phyloP scores from a whole-genome alignment of 2,329 filamentous ascomycete genomes.

The Trichoderma harzianum region DNA sequence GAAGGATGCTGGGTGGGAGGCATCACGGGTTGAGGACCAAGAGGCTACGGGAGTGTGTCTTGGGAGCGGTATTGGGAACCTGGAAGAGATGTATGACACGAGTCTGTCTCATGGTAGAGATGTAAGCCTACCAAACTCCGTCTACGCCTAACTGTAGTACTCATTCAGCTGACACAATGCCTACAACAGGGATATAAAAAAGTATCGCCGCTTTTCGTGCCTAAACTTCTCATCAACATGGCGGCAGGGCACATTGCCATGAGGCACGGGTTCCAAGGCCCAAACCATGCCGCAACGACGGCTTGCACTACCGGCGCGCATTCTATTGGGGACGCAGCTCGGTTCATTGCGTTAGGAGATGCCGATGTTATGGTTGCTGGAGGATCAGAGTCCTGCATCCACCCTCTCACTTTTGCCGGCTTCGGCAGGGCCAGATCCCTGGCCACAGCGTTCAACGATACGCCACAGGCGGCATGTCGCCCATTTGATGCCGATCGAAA shows the following conservation, averaged over 20 bases:
- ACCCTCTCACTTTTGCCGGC: constrained; percentile 87
- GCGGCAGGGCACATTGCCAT: constrained; percentile 94
- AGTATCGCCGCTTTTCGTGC: constrained; percentile 90
- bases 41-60: constrained; percentile 86
- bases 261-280: constrained; percentile 82
- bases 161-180: not conserved
- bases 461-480: constrained; percentile 68
- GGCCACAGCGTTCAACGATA: constrained; percentile 74
- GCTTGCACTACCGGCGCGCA: constrained; percentile 96
- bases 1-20: constrained; percentile 74
- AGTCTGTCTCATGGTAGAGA: constrained; percentile 71
- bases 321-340: constrained; percentile 88
- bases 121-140: constrained; percentile 40
- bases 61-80: constrained; percentile 91
- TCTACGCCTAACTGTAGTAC: too few relatives aligned
- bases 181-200: constrained; percentile 77
- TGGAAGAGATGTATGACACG: constrained; percentile 85
- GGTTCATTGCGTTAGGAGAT: constrained; percentile 87
- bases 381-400: constrained; percentile 90
- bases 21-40: constrained; percentile 55
- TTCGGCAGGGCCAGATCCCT: constrained; percentile 87
- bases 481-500: constrained; percentile 79
- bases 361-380: constrained; percentile 96
- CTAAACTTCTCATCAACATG: constrained; percentile 88
- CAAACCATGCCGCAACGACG: constrained; percentile 89